Evolutionary conservation across 495 filamentous ascomycete species (phyloP), one percentile per base, ranked within the genome.

Genomic region (Podospora bellae-mahoneyi): DNA sequence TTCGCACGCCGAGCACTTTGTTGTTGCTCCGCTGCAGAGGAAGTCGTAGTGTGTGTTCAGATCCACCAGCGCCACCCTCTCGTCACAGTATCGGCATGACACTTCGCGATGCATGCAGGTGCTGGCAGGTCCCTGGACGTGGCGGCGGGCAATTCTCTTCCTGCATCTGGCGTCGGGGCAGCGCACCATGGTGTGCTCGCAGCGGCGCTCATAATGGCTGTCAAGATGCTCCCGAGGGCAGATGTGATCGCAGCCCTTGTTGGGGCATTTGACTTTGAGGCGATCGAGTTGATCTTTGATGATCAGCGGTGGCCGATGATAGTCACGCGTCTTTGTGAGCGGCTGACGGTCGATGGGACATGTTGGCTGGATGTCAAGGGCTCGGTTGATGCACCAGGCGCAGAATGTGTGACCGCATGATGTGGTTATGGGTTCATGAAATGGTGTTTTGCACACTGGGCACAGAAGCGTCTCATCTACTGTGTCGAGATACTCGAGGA

Each of bases 401-500:
- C 92, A 96, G 80, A 96, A 96, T 66, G 81, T 81, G 60, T 83
- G 81, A 56, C 81, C 91, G 74, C 92, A 97, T 5, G 67, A 65
- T 23, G 93, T 85, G 56, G 86, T 88, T n/a, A 91, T 82, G 0
- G 92, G 91, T 18, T 86, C 78, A 48, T 92, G 79, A 64, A 93
- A 90, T 15, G 92, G 86, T 30, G 87, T 88, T 69, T 88, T 90
- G 75, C 92, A 97, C 65, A 97, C 93, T 9, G 92, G 86, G 70
- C 92, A 97, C 77, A 92, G 86, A 19, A 96, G 85, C 68, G 93
- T 91, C 68, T 89, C 85, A 77, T 96, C 92, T 67, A 90, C 86
- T 34, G 79, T 74, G 23, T 82, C 83, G 63, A 89, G 82, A 76
- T 94, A 92, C 48, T 92, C 90, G 66, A 96, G 83, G 20, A 82